Evolutionary conservation across 2,329 filamentous ascomycete genomes (phyloP).

Genomic region (Esteya vermicola): DNA sequence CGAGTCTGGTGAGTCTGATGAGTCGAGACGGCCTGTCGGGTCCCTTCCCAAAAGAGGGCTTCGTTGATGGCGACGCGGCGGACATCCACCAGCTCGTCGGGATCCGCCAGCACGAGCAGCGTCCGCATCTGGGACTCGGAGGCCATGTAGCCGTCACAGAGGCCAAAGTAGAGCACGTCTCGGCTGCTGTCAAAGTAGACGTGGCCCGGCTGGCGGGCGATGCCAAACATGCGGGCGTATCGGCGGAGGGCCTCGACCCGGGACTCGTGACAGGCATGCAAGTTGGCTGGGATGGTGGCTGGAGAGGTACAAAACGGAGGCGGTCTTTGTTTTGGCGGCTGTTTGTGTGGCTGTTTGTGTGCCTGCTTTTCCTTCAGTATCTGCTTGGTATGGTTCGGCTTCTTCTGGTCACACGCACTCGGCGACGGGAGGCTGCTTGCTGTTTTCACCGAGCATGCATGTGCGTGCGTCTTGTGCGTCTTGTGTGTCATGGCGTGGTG

Average conservation of each 20-base stretch:
- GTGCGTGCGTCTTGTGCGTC: no score
- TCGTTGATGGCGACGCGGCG: conserved; percentile 31
- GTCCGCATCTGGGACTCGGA: conserved; percentile 30
- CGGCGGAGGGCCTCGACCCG: conserved; percentile 26
- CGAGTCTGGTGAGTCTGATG: not conserved
- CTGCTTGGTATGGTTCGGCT: no score
- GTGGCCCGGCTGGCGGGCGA: conserved; percentile 24
- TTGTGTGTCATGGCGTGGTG: no score
- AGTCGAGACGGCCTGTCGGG: not conserved
- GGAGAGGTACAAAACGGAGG: conserved; percentile 28
- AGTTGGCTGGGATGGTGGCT: conserved; percentile 26
- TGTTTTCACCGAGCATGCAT: no score
- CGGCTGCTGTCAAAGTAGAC: conserved; percentile 25
- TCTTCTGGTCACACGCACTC: no score
- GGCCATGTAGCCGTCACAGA: conserved; percentile 28
- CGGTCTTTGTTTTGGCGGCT: not conserved
- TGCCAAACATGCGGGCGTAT: conserved; percentile 27
- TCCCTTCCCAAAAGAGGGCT: conserved; percentile 19
- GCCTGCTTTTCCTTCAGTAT: no score
- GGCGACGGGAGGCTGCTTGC: no score
- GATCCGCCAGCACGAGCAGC: conserved; percentile 26
- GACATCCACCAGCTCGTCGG: conserved; percentile 24
- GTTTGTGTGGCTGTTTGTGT: not conserved
- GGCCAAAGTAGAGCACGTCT: conserved; percentile 35
- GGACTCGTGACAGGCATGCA: conserved; percentile 32